Evolutionary conservation across 192 early-diverging fungal genomes (phyloP).

Genomic region (Helicostylum pulchrum): DNA sequence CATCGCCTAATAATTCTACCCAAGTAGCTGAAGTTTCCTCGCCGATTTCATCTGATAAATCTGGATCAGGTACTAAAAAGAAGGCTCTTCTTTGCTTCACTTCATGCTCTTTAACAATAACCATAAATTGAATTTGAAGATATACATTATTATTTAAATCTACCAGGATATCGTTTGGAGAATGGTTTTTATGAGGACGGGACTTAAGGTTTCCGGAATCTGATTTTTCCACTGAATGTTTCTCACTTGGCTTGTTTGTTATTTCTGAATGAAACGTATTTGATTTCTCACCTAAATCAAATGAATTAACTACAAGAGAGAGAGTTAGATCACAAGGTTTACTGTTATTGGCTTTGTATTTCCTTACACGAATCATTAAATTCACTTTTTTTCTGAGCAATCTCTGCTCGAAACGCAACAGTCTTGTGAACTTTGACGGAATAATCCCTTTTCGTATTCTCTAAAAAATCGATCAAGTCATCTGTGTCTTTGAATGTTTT

Average conservation of each 20-base stretch:
- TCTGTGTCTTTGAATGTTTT: constrained; percentile 23
- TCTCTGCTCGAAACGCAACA: constrained; percentile 19
- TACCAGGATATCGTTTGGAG: constrained; percentile 9
- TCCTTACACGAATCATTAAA: neutral
- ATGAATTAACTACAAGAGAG: neutral
- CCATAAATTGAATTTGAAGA: constrained; percentile 25
- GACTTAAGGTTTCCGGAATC: neutral
- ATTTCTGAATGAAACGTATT: too few relatives aligned
- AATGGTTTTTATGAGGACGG: neutral
- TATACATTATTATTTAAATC: constrained; percentile 33
- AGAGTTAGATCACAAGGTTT: neutral
- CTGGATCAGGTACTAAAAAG: constrained; percentile 28
- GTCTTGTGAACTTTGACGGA: constrained; percentile 35
- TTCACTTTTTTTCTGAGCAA: constrained; percentile 8
- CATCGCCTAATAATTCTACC: constrained; percentile 42
- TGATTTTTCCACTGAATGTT: too few relatives aligned
- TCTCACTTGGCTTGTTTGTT: too few relatives aligned
- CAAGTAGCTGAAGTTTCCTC: constrained; percentile 31
- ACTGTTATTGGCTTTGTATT: neutral
- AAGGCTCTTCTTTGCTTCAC: constrained; percentile 14
- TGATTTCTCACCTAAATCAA: neutral
- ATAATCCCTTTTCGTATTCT: constrained; percentile 23
- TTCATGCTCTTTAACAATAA: constrained; percentile 5
- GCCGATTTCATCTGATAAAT: constrained; percentile 34
- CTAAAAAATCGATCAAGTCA: constrained; percentile 31